Base-by-base conservation (phyloP, 352 stramenopile genomes). In the Albugo candida region DNA sequence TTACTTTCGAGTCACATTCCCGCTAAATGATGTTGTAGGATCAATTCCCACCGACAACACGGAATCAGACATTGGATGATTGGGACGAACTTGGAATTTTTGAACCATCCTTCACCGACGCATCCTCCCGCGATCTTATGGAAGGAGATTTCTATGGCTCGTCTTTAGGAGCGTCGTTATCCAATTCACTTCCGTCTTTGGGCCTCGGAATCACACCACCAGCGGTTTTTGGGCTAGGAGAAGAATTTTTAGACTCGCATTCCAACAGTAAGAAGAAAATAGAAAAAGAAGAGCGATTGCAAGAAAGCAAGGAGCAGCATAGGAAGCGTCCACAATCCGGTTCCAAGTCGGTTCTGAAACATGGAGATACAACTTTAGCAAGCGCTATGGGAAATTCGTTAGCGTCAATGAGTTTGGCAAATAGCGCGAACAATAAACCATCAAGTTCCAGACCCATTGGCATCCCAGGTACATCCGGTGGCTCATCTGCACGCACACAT, bases 181-280 rank as follows among this genome's bases (percentile, higher is more conserved):
- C 77, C 16, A 91, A 87, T 54, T 91, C 77, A 38, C 56, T 91
- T 51, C 77, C 77, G 36, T 86, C 77, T n/a, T 83, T 91, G 70
- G 77, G 77, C 5, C 52, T 91, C 1, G 77, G 77, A 0, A 87
- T 91, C 62, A 91, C 77, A 36, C 77, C 77, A 8, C 77, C 77
- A 5, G 70, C 68, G 24, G 70, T 70, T 40, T 91, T 91, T 56
- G 84, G 73, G 48, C 87, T 91, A 61, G 74, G 68, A 0, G 77
- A 91, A 39, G 74, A 91, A 37, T 86, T 91, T 61, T 55, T 87
- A 49, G 76, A 89, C 38, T 45, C 48, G 24, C 49, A 40, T 12
- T 47, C 45, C 38, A 54, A 48, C 24, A 31, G 24, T 31, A 31
- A 31, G 24, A 21, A 85, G 67, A 37, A 62, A 82, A 45, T 63